These are phyloP conservation scores for Angomonas ambiguus DNA, from an alignment of 208 protist genomes.

Conservation along the genomic window DNA sequence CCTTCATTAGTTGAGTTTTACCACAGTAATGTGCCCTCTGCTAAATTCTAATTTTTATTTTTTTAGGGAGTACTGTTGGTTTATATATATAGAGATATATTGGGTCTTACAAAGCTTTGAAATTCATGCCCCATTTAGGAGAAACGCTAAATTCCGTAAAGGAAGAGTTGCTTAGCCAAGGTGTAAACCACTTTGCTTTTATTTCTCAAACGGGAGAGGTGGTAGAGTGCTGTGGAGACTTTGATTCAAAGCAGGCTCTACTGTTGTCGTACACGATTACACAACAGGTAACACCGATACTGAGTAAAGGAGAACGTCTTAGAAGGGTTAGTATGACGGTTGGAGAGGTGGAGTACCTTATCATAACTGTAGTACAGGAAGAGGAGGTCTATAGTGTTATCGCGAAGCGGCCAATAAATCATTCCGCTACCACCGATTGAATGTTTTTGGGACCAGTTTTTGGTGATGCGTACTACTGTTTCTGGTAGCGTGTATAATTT, in stretches of 20 bases:
- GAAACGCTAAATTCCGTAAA: conserved; percentile 67
- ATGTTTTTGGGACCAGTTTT: not conserved
- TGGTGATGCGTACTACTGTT: not conserved
- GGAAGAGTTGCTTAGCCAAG: conserved; percentile 78
- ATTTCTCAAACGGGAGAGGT: conserved; percentile 59
- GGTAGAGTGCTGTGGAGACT: conserved; percentile 75
- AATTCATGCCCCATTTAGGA: conserved; percentile 27
- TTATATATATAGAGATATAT: no score
- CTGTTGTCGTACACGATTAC: conserved; percentile 66
- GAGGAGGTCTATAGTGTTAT: conserved; percentile 12
- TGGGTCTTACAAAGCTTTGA: no score
- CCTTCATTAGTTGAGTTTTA: no score
- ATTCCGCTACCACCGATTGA: not conserved
- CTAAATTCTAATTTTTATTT: conserved; percentile 20
- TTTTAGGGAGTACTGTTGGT: not conserved
- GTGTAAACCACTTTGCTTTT: conserved; percentile 82
- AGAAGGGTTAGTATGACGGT: conserved; percentile 76
- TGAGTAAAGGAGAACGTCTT: conserved; percentile 46
- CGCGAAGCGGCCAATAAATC: not conserved
- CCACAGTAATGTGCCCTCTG: no score
- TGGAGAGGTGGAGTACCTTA: conserved; percentile 73
- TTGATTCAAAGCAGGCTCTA: conserved; percentile 59
- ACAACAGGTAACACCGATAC: conserved; percentile 55
- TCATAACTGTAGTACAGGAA: conserved; percentile 47
- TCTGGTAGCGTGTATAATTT: not conserved